phyloP scores from a whole-genome alignment of 2,329 filamentous ascomycete genomes.

The Xylogone sp. region DNA sequence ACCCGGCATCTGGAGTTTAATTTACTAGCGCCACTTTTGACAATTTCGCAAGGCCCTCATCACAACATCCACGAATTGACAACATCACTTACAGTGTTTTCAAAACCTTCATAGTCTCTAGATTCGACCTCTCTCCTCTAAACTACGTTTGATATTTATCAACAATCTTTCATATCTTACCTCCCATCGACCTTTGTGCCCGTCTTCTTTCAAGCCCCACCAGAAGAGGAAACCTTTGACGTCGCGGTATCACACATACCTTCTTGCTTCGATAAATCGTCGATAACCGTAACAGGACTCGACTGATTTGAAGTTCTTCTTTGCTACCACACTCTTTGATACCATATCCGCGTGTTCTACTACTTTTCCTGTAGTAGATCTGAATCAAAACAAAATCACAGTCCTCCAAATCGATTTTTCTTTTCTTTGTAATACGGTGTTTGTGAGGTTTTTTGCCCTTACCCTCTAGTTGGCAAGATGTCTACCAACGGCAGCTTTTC shows the following conservation, averaged over 20 bases:
- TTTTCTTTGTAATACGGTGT: neutral
- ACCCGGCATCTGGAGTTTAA: neutral
- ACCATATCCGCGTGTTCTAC: neutral
- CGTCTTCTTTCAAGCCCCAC: neutral
- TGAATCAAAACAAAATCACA: neutral
- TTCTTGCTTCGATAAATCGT: neutral
- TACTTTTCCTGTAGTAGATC: neutral
- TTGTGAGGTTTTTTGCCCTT: neutral
- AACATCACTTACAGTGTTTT: neutral
- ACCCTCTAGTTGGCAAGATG: slow-evolving; percentile 18
- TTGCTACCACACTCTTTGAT: neutral
- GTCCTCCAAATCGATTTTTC: neutral
- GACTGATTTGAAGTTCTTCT: slow-evolving; percentile 8
- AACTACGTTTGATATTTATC: neutral
- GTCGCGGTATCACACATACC: neutral
- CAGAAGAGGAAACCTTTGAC: no score
- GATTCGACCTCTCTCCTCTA: neutral
- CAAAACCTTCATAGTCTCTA: neutral
- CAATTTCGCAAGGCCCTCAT: neutral
- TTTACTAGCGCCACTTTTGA: neutral
- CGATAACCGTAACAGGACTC: slow-evolving; percentile 26
- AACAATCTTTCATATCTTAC: neutral
- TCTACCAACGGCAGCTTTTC: slow-evolving; percentile 31
- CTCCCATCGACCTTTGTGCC: neutral
- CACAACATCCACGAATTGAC: neutral